Evolutionary conservation across 257 asterid species (phyloP), one percentile per base, ranked within the genome.

Genomic region (Penstemon barbatus): DNA sequence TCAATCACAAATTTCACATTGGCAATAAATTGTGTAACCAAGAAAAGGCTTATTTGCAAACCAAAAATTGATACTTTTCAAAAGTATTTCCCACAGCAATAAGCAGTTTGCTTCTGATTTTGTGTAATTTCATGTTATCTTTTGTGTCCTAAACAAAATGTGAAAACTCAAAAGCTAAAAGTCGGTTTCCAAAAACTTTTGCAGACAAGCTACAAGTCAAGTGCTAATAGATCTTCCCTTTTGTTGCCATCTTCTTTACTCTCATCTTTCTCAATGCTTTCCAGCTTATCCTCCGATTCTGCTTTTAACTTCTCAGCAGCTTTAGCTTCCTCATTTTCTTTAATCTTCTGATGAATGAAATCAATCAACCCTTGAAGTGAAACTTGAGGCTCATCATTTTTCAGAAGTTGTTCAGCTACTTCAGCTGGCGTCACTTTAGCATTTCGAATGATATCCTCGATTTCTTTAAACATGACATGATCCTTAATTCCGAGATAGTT

Each of bases 321-420:
- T 39, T 39, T 13, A 38, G 80, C 74, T 6, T 68, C 81, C 60
- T 77, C 75, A 7, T 48, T 54, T 44, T 74, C 79, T 9, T 70
- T 62, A 4, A 68, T 72, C 74, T 81, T 86, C 5, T 44, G 39
- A 9, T 69, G 78, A 7, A 86, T 70, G 66, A 89, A 85, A 36
- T 57, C 78, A 41, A 85, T 11, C 75, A 89, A 15, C 44, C 88
- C 91, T 61, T 62, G 40, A 33, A 87, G 91, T 3, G 82, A 59
- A 71, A 39, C 74, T 46, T 81, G 75, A 15, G 73, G 53, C 1
- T 85, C 89, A 15, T 85, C 85, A 5, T 61, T 57, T 83, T 79
- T 82, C 74, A 89, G 77, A 67, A 89, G 81, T 49, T 84, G 89
- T 79, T 87, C 97, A 0, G 95, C 97, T 11, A 87, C 86, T 73